phyloP scores from a whole-genome alignment of 305 asterid genomes.

The Rubia peregrina region DNA sequence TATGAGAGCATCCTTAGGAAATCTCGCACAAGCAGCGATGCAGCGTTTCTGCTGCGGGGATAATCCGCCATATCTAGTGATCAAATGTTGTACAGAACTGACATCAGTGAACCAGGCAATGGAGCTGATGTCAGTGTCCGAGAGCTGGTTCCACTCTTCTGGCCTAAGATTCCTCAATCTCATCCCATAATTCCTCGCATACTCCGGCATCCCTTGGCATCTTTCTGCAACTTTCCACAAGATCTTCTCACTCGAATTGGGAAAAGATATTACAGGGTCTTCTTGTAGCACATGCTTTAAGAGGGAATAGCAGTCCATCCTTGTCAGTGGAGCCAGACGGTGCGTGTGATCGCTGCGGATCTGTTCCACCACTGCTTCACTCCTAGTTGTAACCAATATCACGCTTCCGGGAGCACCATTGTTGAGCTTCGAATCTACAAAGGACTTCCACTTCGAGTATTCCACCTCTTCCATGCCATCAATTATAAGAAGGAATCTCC shows the following conservation, averaged over 20 bases:
- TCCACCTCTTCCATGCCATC: constrained; percentile 25
- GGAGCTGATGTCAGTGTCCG: not conserved
- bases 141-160: constrained; percentile 18
- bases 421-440: not conserved
- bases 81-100: too few relatives aligned
- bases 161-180: not conserved
- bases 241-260: not conserved
- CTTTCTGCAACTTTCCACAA: constrained; percentile 9
- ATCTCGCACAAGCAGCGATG: constrained; percentile 21
- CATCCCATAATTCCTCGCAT: too few relatives aligned
- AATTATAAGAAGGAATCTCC: constrained; percentile 24
- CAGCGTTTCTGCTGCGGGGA: constrained; percentile 19
- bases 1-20: constrained; percentile 16
- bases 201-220: constrained; percentile 19
- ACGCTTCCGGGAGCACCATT: constrained; percentile 19
- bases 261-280: not conserved
- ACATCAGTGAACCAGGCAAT: not conserved
- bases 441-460: constrained; percentile 20
- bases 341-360: constrained; percentile 14
- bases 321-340: constrained; percentile 2
- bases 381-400: constrained; percentile 31
- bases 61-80: constrained; percentile 10
- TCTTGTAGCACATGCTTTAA: not conserved
- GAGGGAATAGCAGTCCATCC: constrained; percentile 21
- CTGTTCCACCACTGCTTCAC: constrained; percentile 19